Evolutionary conservation across 345 rosid genomes (phyloP).

Genomic region (Eucalyptus urophylla): DNA sequence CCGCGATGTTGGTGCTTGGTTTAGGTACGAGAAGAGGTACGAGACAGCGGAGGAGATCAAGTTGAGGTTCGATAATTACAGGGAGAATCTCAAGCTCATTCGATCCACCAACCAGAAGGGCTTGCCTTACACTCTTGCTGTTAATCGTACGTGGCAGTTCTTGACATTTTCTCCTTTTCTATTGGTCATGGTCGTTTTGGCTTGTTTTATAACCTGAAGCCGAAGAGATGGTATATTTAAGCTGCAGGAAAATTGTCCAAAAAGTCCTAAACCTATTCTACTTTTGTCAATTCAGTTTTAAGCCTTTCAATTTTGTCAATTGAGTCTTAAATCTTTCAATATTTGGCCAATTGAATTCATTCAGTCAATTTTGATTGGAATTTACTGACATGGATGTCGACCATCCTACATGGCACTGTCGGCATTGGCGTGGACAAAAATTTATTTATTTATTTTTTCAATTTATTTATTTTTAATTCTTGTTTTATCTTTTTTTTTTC

Average conservation of each 20-base stretch:
- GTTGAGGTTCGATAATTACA: slow-evolving; percentile 57
- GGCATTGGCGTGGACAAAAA: fast-evolving
- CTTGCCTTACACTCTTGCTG: slow-evolving; percentile 52
- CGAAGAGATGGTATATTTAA: background rate
- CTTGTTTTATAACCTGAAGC: background rate
- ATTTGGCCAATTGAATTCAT: no score
- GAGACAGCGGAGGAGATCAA: slow-evolving; percentile 57
- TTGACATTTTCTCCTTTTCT: background rate
- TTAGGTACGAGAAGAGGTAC: slow-evolving; percentile 65
- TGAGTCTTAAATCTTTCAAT: fast-evolving
- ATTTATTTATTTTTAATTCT: no score
- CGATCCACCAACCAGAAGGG: slow-evolving; percentile 60
- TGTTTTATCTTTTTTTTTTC: fast-evolving
- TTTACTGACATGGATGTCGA: fast-evolving
- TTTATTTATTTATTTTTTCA: no score
- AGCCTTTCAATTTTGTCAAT: fast-evolving
- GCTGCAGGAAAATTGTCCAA: fast-evolving
- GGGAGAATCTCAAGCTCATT: slow-evolving; percentile 61
- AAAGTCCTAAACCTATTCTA: fast-evolving
- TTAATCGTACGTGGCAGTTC: slow-evolving; percentile 42
- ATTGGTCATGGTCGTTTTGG: background rate
- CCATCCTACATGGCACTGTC: fast-evolving
- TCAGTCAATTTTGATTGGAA: fast-evolving
- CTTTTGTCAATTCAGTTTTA: fast-evolving
- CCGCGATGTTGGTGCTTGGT: background rate